Evolutionary conservation across 1,284 basidiomycete species (phyloP).

Genomic region (Meripilus lineatus): DNA sequence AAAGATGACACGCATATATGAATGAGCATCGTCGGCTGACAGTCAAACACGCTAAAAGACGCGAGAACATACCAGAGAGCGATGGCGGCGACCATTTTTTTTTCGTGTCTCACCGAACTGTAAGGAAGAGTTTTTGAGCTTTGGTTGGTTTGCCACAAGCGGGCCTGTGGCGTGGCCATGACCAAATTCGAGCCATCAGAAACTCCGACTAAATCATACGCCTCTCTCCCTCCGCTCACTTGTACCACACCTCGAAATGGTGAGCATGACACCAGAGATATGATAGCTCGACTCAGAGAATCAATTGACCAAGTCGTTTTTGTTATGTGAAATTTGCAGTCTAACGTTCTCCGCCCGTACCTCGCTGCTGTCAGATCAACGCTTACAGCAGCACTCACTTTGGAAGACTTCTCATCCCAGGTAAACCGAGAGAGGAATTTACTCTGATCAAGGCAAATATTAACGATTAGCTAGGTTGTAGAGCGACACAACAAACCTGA

Average conservation of each 20-base stretch:
- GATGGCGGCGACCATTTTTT: constrained; percentile 13
- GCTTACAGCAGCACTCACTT: constrained; percentile 93
- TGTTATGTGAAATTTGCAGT: constrained; percentile 46
- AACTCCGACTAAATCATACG: constrained; percentile 5
- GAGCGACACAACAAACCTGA: constrained; percentile 97
- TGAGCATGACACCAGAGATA: not conserved
- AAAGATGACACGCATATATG: not conserved
- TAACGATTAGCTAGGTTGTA: constrained; percentile 61
- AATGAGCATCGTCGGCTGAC: too few species aligned
- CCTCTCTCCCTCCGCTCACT: constrained; percentile 6
- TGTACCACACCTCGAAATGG: too few species aligned
- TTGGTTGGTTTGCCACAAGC: too few species aligned
- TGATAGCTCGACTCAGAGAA: not conserved
- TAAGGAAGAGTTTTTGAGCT: too few species aligned
- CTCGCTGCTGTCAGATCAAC: constrained; percentile 94
- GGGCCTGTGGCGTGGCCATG: too few species aligned
- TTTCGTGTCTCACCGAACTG: too few species aligned
- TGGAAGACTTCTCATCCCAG: constrained; percentile 98
- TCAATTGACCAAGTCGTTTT: not conserved
- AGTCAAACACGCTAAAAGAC: constrained; percentile 9
- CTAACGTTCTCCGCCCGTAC: constrained; percentile 88
- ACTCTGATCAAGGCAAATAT: constrained; percentile 10
- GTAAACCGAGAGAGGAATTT: constrained; percentile 34
- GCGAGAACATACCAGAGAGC: constrained; percentile 12
- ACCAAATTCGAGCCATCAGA: constrained; percentile 8